These are phyloP conservation scores for Mycotypha africana DNA, from an alignment of 371 early-diverging fungal species.

Conservation along the genomic window DNA sequence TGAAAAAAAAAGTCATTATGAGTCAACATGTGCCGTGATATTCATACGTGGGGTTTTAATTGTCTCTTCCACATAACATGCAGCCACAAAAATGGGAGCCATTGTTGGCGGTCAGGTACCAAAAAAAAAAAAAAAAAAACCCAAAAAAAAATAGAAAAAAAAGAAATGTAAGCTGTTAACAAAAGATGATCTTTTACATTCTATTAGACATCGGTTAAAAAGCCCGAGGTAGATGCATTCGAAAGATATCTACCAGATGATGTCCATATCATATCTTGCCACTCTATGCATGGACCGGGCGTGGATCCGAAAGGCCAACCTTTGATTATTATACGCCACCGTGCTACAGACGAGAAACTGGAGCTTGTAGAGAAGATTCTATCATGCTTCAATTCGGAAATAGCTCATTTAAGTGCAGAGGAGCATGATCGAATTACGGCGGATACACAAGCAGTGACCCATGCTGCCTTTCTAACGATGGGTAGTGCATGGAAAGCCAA, in stretches of 20 bases:
- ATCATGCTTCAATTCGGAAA: conserved; percentile 69
- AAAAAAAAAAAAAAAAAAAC: not conserved
- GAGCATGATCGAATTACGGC: conserved; percentile 96
- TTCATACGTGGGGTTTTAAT: too few relatives aligned
- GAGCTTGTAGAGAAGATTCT: conserved; percentile 61
- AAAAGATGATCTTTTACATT: not conserved
- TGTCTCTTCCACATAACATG: too few relatives aligned
- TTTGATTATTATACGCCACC: conserved; percentile 78
- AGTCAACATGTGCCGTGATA: too few relatives aligned
- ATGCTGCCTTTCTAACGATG: conserved; percentile 90
- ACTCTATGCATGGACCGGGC: conserved; percentile 94
- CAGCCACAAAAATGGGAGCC: conserved; percentile 87
- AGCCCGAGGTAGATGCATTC: conserved; percentile 88
- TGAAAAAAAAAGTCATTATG: not conserved
- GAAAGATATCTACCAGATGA: conserved; percentile 81
- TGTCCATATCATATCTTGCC: conserved; percentile 89
- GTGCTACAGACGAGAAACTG: conserved; percentile 59
- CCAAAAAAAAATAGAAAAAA: not conserved
- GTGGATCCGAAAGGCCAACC: conserved; percentile 84
- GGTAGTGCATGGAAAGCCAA: conserved; percentile 92
- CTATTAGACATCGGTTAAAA: conserved; percentile 90
- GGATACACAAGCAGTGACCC: conserved; percentile 96
- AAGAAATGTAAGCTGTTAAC: too few relatives aligned
- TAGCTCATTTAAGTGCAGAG: conserved; percentile 71
- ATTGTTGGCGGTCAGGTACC: conserved; percentile 75